These are phyloP conservation scores for Cyclotella cryptica DNA, from an alignment of 108 stramenopile genomes.

Conservation along the genomic window DNA sequence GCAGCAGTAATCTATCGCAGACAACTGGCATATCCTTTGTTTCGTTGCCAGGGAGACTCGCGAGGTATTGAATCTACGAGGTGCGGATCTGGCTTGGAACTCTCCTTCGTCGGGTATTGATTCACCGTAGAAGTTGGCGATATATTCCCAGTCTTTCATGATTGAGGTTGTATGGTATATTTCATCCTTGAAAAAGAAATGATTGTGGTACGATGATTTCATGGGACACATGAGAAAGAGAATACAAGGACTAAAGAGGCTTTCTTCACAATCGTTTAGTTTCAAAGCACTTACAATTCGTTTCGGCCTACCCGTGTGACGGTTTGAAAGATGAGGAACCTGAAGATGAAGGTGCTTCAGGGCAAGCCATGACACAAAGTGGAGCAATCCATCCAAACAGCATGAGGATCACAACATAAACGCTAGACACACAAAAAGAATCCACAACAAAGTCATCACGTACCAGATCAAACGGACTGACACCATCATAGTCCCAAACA, in stretches of 20 bases:
- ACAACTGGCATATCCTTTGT: constrained; percentile 23
- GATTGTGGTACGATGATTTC: not conserved
- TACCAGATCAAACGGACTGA: constrained; percentile 29
- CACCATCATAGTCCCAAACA: constrained; percentile 32
- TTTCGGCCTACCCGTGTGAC: constrained; percentile 7
- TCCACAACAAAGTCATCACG: not conserved
- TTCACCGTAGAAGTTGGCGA: constrained; percentile 15
- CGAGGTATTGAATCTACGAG: constrained; percentile 15
- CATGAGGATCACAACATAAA: not conserved
- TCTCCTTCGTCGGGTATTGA: constrained; percentile 12
- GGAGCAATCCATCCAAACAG: not conserved
- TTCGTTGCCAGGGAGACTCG: constrained; percentile 13
- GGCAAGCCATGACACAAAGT: no score
- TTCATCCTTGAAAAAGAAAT: constrained; percentile 5
- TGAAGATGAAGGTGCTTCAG: constrained; percentile 23
- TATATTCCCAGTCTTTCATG: constrained; percentile 20
- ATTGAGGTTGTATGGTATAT: constrained; percentile 1
- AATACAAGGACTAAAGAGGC: no score
- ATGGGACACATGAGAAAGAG: not conserved
- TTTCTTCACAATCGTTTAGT: not conserved
- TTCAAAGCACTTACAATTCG: constrained; percentile 19
- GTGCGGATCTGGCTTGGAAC: constrained; percentile 15
- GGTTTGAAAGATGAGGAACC: constrained; percentile 21
- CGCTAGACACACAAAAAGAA: not conserved
- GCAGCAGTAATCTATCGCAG: constrained; percentile 29